Evolutionary conservation across 2,329 filamentous ascomycete genomes (phyloP), one percentile per base, ranked within the genome.

Genomic region (Fusarium protoensiforme): DNA sequence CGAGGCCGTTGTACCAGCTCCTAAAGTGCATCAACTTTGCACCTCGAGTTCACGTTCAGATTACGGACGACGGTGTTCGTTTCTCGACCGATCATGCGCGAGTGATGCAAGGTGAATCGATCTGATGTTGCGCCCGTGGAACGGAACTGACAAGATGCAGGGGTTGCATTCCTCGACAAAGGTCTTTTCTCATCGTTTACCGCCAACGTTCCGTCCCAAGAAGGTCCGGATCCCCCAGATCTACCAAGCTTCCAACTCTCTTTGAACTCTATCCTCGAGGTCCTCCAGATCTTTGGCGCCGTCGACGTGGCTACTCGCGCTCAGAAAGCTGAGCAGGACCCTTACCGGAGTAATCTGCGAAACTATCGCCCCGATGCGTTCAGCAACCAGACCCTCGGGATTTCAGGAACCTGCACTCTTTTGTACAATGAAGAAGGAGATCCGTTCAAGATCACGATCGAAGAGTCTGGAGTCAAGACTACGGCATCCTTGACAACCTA

Each of bases 271-370:
- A 89, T 99, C 4, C 90, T 99, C 61, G 96, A 98, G 84, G 97
- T 96, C 0, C 88, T 99, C 9, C 96, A 98, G 79, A 98, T 99
- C 58, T 97, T 99, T 78, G 94, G 94, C 58, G 91, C 95, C n/a
- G 90, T 95, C 53, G 93, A 94, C 73, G 87, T 91, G 16, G 85
- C 89, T 7, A 86, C 85, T 43, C 88, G 89, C 71, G 85, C 88
- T 57, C 85, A 88, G 59, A 91, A 88, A 77, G 84, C 87, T 8
- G 90, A 92, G 14, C 84, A 87, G 67, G 90, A 92, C 71, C 85
- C 86, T 1, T 91, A 91, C 77, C 87, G 87, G 70, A 90, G 88
- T 81, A 91, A 90, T 75, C 81, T 91, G 41, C 87, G 89, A 59
- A 90, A 89, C 79, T 87, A 91, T 81, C 86, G 91, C 64, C 84